These are phyloP conservation scores for Schizopora paradoxa DNA, from an alignment of 1,284 basidiomycete genomes.

Conservation along the genomic window DNA sequence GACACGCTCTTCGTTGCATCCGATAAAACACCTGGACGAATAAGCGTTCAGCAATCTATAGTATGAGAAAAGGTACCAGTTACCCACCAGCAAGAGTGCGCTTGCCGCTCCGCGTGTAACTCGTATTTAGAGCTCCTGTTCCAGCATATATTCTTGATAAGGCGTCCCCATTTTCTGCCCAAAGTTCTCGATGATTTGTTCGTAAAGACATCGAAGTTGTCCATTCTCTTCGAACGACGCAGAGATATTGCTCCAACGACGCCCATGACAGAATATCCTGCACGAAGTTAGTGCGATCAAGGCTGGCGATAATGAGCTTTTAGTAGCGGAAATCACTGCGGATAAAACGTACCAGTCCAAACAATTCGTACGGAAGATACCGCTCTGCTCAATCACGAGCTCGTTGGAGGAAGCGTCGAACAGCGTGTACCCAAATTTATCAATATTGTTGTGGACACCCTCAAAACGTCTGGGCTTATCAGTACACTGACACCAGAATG, in stretches of 20 bases:
- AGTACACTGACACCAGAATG: too few relatives aligned
- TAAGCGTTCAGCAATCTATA: slow-evolving; percentile 11
- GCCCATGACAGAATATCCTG: slow-evolving; percentile 86
- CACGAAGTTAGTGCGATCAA: slow-evolving; percentile 98
- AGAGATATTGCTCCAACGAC: slow-evolving; percentile 70
- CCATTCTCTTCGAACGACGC: slow-evolving; percentile 70
- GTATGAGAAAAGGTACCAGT: too few relatives aligned
- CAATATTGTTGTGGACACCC: slow-evolving; percentile 59
- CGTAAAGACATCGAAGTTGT: slow-evolving; percentile 68
- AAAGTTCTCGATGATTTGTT: slow-evolving; percentile 86
- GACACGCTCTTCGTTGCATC: slow-evolving; percentile 96
- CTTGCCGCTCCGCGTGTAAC: slow-evolving; percentile 91
- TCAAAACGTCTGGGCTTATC: slow-evolving; percentile 46
- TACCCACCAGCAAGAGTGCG: slow-evolving; percentile 74
- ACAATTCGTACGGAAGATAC: slow-evolving; percentile 93
- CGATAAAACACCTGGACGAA: slow-evolving; percentile 73
- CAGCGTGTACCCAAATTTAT: slow-evolving; percentile 83
- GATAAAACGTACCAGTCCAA: slow-evolving; percentile 73
- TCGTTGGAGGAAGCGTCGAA: slow-evolving; percentile 62
- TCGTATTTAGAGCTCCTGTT: slow-evolving; percentile 94
- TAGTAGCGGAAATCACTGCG: slow-evolving; percentile 4
- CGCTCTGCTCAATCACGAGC: slow-evolving; percentile 78
- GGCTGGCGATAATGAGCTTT: slow-evolving; percentile 38
- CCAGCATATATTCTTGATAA: slow-evolving; percentile 93
- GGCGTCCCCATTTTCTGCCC: slow-evolving; percentile 95